Evolutionary conservation across 2,329 filamentous ascomycete genomes (phyloP).

Genomic region (Hymenoscyphus linearis): DNA sequence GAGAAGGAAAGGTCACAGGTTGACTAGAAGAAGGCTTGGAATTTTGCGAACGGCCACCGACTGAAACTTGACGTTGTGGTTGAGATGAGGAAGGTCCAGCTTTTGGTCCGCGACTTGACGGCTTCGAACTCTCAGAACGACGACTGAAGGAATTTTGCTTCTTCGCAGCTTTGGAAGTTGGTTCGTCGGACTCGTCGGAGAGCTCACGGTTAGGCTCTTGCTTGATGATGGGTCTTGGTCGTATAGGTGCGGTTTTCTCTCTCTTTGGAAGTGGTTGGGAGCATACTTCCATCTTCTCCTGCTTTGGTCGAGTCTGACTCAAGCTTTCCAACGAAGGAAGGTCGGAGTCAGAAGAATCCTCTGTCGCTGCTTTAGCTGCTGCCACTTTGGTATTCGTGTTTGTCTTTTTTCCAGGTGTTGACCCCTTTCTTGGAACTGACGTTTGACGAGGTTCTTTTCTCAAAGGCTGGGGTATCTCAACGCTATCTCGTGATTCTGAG

Average conservation of each 20-base stretch:
- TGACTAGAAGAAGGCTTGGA: neutral
- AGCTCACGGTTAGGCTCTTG: neutral
- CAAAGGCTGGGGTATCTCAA: slow-evolving; percentile 13
- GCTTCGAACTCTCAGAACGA: neutral
- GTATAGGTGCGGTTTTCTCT: slow-evolving; percentile 15
- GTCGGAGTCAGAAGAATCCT: neutral
- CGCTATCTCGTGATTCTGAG: slow-evolving; percentile 5
- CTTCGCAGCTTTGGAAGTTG: slow-evolving; percentile 21
- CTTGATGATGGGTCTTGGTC: slow-evolving; percentile 21
- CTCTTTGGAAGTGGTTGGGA: slow-evolving; percentile 31
- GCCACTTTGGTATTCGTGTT: neutral
- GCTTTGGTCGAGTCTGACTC: neutral
- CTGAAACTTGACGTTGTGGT: neutral
- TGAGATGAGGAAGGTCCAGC: neutral
- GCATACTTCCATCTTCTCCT: slow-evolving; percentile 8
- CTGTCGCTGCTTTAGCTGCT: neutral
- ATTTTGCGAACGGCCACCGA: neutral
- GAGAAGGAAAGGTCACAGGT: too few relatives aligned
- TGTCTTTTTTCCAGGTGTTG: neutral
- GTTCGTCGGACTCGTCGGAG: slow-evolving; percentile 13
- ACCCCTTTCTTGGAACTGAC: neutral
- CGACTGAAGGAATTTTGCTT: neutral
- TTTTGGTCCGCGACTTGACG: neutral
- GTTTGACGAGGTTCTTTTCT: slow-evolving; percentile 1
- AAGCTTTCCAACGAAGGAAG: slow-evolving; percentile 13